Percentiles rank a stretch among this genome's conserved stretches.
Conservation (phyloP, 1,284 basidiomycete genomes). For the Cronartium quercuum region DNA sequence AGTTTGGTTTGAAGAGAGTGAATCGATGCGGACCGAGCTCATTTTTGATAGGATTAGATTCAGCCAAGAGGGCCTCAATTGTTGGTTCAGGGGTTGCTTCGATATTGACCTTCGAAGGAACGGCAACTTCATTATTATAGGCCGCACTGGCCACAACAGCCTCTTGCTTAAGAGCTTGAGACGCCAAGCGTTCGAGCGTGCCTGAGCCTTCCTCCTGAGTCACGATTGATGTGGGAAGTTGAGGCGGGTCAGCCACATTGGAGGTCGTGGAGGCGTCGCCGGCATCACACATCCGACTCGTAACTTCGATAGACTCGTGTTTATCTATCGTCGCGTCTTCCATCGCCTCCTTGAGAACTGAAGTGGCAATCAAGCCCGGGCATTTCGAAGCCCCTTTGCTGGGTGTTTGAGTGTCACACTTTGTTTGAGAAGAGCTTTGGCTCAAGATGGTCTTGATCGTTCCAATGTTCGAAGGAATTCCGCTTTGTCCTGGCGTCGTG, state of each 20-base stretch:
- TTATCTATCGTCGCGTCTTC: background rate
- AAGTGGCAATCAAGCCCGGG: background rate
- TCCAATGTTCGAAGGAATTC: background rate
- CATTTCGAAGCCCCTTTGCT: background rate
- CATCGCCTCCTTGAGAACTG: background rate
- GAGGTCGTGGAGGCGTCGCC: no score
- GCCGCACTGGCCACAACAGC: background rate
- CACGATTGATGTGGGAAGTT: no score
- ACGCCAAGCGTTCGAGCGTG: background rate
- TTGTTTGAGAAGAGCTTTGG: background rate
- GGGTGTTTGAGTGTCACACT: background rate
- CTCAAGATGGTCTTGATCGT: background rate
- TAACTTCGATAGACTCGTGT: no score
- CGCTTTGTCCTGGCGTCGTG: background rate
- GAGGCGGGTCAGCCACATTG: no score
- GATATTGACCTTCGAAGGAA: background rate
- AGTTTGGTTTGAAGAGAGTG: slow-evolving; percentile 17
- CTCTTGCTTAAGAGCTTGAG: background rate
- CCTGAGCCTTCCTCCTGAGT: background rate
- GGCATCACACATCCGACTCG: no score
- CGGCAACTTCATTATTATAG: background rate
- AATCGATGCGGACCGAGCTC: slow-evolving; percentile 29
- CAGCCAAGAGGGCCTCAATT: background rate
- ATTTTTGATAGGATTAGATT: background rate
- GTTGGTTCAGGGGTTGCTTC: background rate